A percentile compares a stretch with the other conserved stretches of the same genome.
These are phyloP conservation scores for Microcyclospora pomicola DNA, from an alignment of 2,329 filamentous ascomycete species.

Conservation along the genomic window DNA sequence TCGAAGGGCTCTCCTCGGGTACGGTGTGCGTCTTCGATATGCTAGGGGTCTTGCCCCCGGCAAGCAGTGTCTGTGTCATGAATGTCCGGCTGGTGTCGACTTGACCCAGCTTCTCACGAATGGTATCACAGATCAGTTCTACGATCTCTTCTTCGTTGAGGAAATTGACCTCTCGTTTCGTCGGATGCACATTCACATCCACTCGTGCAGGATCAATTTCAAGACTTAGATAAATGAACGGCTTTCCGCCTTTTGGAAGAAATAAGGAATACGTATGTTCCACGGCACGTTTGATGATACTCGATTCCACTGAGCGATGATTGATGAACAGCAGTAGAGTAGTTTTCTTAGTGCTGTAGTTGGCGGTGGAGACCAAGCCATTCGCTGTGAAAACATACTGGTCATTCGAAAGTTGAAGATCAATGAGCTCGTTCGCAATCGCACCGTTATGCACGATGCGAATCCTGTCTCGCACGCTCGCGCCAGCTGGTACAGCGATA, in stretches of 20 bases:
- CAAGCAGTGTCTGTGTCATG: slow-evolving; percentile 80
- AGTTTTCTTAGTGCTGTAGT: slow-evolving; percentile 85
- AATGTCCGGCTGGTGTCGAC: slow-evolving; percentile 93
- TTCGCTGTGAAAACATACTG: slow-evolving; percentile 74
- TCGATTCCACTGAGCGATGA: slow-evolving; percentile 82
- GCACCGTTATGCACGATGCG: slow-evolving; percentile 74
- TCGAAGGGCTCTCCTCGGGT: slow-evolving; percentile 19
- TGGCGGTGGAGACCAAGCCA: slow-evolving; percentile 80
- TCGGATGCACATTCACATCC: slow-evolving; percentile 95
- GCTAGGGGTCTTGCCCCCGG: slow-evolving; percentile 41
- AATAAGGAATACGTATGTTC: slow-evolving; percentile 83
- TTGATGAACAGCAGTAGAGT: slow-evolving; percentile 89
- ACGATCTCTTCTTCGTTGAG: slow-evolving; percentile 95
- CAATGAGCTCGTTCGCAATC: slow-evolving; percentile 77
- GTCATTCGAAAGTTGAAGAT: slow-evolving; percentile 56
- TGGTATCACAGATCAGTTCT: slow-evolving; percentile 66
- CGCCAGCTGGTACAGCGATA: slow-evolving; percentile 62
- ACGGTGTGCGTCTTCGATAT: slow-evolving; percentile 26
- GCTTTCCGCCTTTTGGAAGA: slow-evolving; percentile 84
- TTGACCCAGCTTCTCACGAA: slow-evolving; percentile 63
- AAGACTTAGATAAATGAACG: slow-evolving; percentile 82
- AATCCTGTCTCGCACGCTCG: slow-evolving; percentile 67
- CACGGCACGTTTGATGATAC: slow-evolving; percentile 71
- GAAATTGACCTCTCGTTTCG: slow-evolving; percentile 93
- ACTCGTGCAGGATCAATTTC: slow-evolving; percentile 86